Evolutionary conservation across 192 early-diverging fungal genomes (phyloP).

Genomic region (Entomortierella parvispora): DNA sequence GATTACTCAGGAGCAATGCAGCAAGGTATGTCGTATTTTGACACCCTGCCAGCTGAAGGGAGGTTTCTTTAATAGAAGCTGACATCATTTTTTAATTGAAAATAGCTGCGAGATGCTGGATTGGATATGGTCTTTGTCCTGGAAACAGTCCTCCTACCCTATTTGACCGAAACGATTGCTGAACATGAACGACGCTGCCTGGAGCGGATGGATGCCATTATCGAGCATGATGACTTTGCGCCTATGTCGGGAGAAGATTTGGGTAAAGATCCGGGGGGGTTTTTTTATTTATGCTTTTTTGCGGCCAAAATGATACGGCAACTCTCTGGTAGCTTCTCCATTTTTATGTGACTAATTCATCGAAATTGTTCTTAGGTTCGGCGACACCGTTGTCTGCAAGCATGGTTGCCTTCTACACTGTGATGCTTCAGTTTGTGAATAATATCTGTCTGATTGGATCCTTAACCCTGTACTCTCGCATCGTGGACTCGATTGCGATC

Average conservation of each 20-base stretch:
- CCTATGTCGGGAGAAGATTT: conserved; percentile 64
- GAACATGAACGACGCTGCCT: conserved; percentile 72
- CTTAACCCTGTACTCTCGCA: conserved; percentile 73
- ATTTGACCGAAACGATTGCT: conserved; percentile 75
- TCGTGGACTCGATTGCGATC: conserved; percentile 69
- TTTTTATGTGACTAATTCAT: not conserved
- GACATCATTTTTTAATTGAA: not conserved
- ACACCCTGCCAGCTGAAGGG: not conserved
- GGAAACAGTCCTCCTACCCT: conserved; percentile 81
- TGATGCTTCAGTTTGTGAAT: conserved; percentile 77
- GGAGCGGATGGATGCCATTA: conserved; percentile 70
- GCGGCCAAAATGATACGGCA: too few species aligned
- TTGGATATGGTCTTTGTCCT: conserved; percentile 87
- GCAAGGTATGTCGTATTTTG: conserved; percentile 61
- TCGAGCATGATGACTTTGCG: conserved; percentile 75
- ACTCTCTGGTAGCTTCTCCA: too few species aligned
- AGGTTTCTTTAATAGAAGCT: too few species aligned
- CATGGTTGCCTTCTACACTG: conserved; percentile 73
- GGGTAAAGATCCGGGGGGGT: conserved; percentile 26
- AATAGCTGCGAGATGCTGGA: conserved; percentile 85
- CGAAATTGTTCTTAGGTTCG: conserved; percentile 42
- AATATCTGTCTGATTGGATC: conserved; percentile 77
- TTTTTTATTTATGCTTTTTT: too few species aligned
- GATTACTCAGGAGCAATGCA: conserved; percentile 79
- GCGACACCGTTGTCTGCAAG: conserved; percentile 68